Conservation (phyloP, 179 eudicot genomes). For the Beta macrorhiza region DNA sequence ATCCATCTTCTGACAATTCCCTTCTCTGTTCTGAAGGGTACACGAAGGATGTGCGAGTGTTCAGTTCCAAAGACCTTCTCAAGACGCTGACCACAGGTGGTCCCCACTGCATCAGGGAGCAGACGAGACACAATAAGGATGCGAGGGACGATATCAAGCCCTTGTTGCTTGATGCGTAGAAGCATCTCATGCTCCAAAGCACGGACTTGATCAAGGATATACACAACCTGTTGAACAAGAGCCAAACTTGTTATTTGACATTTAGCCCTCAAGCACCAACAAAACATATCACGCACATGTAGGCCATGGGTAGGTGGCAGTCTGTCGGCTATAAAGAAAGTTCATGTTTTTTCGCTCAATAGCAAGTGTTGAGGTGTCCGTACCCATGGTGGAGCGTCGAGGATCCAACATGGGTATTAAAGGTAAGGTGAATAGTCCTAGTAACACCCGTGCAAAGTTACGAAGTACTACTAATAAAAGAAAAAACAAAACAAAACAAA, state of each 20-base stretch:
- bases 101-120: slow-evolving; percentile 87
- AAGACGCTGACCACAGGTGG: slow-evolving; percentile 78
- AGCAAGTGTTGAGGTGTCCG: no score
- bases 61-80: slow-evolving; percentile 77
- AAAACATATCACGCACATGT: no score
- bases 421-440: no score
- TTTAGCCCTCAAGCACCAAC: neutral
- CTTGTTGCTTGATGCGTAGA: slow-evolving; percentile 77
- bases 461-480: neutral
- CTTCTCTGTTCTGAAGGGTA: slow-evolving; percentile 80
- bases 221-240: slow-evolving; percentile 49
- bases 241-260: neutral
- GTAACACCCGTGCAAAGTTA: no score
- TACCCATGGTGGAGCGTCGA: no score
- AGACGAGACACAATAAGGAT: slow-evolving; percentile 76
- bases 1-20: slow-evolving; percentile 86
- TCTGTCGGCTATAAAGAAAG: no score
- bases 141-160: slow-evolving; percentile 70
- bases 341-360: no score
- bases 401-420: no score
- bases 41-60: slow-evolving; percentile 77
- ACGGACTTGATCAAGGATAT: slow-evolving; percentile 85
- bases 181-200: slow-evolving; percentile 85
- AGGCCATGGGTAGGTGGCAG: no score
- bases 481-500: neutral